Conservation (phyloP, 2,329 filamentous ascomycete genomes). For the Malbranchea zuffiana region DNA sequence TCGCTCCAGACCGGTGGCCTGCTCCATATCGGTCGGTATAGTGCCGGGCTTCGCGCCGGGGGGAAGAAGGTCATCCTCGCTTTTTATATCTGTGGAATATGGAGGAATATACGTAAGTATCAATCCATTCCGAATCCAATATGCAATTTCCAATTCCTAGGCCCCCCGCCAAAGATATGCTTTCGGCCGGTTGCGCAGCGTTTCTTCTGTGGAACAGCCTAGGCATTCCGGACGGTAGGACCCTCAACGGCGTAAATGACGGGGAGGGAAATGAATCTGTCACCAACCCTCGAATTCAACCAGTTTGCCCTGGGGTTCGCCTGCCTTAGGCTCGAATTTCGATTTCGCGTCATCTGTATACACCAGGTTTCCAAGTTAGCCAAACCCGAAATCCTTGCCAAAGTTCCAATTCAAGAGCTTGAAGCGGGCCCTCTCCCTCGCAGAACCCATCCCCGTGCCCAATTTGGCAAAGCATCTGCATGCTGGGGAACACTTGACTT, state of each 20-base stretch:
- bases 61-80: slow-evolving; percentile 68
- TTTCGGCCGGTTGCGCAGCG: too few species aligned
- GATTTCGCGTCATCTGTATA: slow-evolving; percentile 17
- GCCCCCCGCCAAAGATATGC: too few species aligned
- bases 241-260: neutral
- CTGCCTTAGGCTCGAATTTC: slow-evolving; percentile 33
- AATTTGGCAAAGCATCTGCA: too few species aligned
- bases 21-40: slow-evolving; percentile 87
- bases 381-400: too few species aligned
- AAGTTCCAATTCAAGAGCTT: too few species aligned
- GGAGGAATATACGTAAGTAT: neutral
- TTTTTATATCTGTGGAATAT: slow-evolving; percentile 68
- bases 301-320: slow-evolving; percentile 32
- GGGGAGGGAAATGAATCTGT: slow-evolving; percentile 12
- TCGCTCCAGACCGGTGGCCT: slow-evolving; percentile 94
- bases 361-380: slow-evolving; percentile 9
- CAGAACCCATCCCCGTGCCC: too few species aligned
- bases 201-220: neutral
- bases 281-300: slow-evolving; percentile 36
- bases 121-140: neutral
- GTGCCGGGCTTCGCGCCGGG: slow-evolving; percentile 73
- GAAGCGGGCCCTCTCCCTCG: too few species aligned
- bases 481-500: too few species aligned
- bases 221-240: neutral
- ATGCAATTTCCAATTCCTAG: too few species aligned